Conservation (phyloP, 2,329 filamentous ascomycete genomes). For the Diaporthe ampelina region DNA sequence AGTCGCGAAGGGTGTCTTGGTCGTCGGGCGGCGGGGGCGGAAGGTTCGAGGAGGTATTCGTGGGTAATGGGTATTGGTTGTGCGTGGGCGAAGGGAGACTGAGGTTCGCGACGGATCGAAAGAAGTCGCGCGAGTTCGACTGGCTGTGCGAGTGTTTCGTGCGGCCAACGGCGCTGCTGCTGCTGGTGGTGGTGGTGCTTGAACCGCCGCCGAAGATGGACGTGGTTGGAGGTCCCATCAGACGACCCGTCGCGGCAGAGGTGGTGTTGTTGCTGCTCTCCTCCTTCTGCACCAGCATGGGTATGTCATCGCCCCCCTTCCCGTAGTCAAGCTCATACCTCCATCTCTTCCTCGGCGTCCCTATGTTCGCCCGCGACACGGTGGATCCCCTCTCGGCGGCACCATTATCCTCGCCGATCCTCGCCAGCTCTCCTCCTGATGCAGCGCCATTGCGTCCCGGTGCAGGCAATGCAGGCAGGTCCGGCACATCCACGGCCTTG, state of each 20-base stretch:
- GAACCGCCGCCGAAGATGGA: slow-evolving; percentile 72
- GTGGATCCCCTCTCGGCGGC: slow-evolving; percentile 53
- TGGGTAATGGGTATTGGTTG: slow-evolving; percentile 58
- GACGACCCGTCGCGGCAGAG: slow-evolving; percentile 36
- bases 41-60: slow-evolving; percentile 45
- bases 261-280: slow-evolving; percentile 44
- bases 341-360: slow-evolving; percentile 75
- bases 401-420: slow-evolving; percentile 63
- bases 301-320: slow-evolving; percentile 79
- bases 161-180: slow-evolving; percentile 46
- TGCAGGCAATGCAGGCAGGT: slow-evolving; percentile 51
- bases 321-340: slow-evolving; percentile 89
- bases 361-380: slow-evolving; percentile 53
- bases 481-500: slow-evolving; percentile 47
- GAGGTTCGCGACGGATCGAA: slow-evolving; percentile 89
- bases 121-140: slow-evolving; percentile 71
- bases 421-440: slow-evolving; percentile 62
- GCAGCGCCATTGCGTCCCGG: slow-evolving; percentile 45
- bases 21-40: slow-evolving; percentile 70
- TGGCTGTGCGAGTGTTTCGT: slow-evolving; percentile 61
- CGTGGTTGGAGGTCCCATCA: slow-evolving; percentile 45
- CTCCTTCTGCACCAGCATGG: slow-evolving; percentile 89
- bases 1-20: slow-evolving; percentile 87
- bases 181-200: slow-evolving; percentile 40
- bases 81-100: slow-evolving; percentile 60